A percentile compares a stretch with the other conserved stretches of the same genome.
These are phyloP conservation scores for Xanthoceras sorbifolium DNA, from an alignment of 345 rosid genomes.

Conservation along the genomic window DNA sequence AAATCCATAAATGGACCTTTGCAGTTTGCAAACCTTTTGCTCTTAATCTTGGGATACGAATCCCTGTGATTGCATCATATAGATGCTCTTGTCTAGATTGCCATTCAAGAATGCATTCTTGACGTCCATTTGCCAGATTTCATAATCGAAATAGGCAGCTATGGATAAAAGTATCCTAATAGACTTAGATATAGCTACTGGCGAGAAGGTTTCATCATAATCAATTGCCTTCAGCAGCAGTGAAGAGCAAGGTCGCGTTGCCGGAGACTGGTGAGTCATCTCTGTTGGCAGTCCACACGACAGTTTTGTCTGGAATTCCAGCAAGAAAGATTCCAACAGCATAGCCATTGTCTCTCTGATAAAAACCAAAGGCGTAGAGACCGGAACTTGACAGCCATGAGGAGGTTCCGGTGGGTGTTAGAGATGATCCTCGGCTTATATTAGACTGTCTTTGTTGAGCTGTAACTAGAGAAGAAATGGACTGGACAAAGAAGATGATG, in stretches of 20 bases:
- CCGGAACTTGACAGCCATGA: slow-evolving; percentile 45
- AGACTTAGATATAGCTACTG: too few species aligned
- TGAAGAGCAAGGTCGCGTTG: slow-evolving; percentile 15
- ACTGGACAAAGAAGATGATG: slow-evolving; percentile 3
- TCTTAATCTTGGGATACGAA: too few species aligned
- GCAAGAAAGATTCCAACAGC: slow-evolving; percentile 33
- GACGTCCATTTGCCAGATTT: too few species aligned
- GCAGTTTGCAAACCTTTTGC: too few species aligned
- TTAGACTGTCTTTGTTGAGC: slow-evolving; percentile 26
- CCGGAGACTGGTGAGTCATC: slow-evolving; percentile 11
- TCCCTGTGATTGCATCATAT: too few species aligned
- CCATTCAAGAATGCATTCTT: too few species aligned
- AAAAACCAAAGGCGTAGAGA: slow-evolving; percentile 39
- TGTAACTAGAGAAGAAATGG: neutral
- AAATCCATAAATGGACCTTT: too few species aligned
- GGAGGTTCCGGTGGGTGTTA: slow-evolving; percentile 19
- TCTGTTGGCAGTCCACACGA: slow-evolving; percentile 18
- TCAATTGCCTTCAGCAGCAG: neutral
- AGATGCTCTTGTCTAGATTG: too few species aligned
- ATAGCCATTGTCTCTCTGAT: slow-evolving; percentile 22
- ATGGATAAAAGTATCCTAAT: too few species aligned
- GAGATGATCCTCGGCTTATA: slow-evolving; percentile 24
- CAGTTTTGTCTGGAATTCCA: slow-evolving; percentile 7
- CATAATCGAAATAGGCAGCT: too few species aligned
- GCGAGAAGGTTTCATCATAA: too few species aligned